Percentiles rank a stretch among this genome's conserved stretches.
Evolutionary conservation across 1,284 basidiomycete genomes (phyloP).

Genomic region (Leccinum ponderosum): DNA sequence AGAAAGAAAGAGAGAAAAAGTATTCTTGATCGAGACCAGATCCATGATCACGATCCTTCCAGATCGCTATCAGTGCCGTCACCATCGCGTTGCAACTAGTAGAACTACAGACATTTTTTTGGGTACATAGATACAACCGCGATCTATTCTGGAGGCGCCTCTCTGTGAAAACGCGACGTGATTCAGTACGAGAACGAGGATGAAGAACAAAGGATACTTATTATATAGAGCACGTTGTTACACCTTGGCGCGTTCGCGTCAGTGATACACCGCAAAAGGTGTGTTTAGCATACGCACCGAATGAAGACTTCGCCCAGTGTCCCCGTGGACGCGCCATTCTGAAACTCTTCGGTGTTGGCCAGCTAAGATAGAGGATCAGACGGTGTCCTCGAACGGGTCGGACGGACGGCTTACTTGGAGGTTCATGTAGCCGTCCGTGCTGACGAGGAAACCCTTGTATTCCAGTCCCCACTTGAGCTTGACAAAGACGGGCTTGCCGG

Average conservation of each 20-base stretch:
- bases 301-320: slow-evolving; percentile 99
- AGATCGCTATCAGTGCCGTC: slow-evolving; percentile 2
- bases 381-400: not conserved
- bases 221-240: slow-evolving; percentile 94
- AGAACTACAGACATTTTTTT: slow-evolving; percentile 5
- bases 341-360: slow-evolving; percentile 98
- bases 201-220: slow-evolving; percentile 50
- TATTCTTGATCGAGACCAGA: not conserved
- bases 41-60: slow-evolving; percentile 5
- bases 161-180: slow-evolving; percentile 52
- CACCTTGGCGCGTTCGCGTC: slow-evolving; percentile 43
- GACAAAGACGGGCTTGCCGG: slow-evolving; percentile 95
- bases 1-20: not conserved
- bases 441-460: slow-evolving; percentile 98
- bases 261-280: slow-evolving; percentile 1
- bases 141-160: slow-evolving; percentile 54
- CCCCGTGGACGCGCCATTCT: slow-evolving; percentile 95
- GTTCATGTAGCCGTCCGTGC: slow-evolving; percentile 99
- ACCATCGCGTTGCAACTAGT: slow-evolving; percentile 11
- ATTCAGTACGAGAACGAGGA: slow-evolving; percentile 29
- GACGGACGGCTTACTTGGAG: slow-evolving; percentile 70
- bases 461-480: slow-evolving; percentile 99
- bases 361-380: slow-evolving; percentile 36
- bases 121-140: slow-evolving; percentile 2
- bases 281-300: slow-evolving; percentile 53